Conservation (phyloP, 2,329 filamentous ascomycete species). For the Phoma herbarum region DNA sequence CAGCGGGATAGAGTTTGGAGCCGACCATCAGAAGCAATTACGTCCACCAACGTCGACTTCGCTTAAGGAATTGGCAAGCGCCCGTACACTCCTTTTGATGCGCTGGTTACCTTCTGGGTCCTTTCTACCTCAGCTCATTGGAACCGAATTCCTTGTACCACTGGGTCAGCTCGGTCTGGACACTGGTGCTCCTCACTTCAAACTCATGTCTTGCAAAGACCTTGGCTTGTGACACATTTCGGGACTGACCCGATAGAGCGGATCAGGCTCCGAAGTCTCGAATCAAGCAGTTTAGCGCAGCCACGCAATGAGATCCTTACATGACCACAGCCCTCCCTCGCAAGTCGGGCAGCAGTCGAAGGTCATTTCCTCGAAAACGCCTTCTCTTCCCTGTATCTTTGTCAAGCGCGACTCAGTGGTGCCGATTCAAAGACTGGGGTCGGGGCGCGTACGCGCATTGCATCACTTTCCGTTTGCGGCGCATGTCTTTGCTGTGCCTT, state of each 20-base stretch:
- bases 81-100: not conserved
- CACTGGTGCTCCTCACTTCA: constrained; percentile 9
- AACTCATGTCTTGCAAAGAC: constrained; percentile 10
- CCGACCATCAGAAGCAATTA: constrained; percentile 3
- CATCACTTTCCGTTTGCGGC: constrained; percentile 1
- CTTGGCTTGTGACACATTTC: constrained; percentile 4
- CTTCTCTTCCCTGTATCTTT: not conserved
- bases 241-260: not conserved
- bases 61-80: not conserved
- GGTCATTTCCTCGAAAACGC: not conserved
- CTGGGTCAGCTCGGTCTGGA: constrained; percentile 1
- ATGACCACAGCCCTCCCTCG: constrained; percentile 4
- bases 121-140: not conserved
- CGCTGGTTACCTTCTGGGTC: not conserved
- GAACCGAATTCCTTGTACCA: not conserved
- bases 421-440: not conserved
- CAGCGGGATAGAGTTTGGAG: constrained; percentile 3
- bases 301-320: constrained; percentile 8
- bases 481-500: constrained; percentile 11
- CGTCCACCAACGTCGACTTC: not conserved
- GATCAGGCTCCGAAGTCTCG: constrained; percentile 1
- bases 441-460: not conserved
- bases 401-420: not conserved
- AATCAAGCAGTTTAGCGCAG: constrained; percentile 1
- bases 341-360: not conserved